These are phyloP conservation scores for Maudiozyma turicensis DNA, from an alignment of 805 yeast species.

Conservation along the genomic window DNA sequence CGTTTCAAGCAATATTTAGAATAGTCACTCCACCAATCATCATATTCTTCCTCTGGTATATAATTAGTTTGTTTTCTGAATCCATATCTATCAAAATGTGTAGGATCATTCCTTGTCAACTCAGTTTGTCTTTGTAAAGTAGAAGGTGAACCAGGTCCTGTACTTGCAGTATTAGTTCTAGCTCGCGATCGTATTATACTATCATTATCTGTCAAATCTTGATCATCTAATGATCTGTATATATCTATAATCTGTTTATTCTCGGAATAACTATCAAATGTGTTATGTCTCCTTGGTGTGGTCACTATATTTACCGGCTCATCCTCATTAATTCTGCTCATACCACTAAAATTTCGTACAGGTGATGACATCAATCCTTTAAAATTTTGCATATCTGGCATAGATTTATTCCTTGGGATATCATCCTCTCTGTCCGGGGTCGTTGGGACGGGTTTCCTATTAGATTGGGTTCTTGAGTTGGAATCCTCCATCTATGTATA, in stretches of 20 bases:
- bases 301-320: not conserved
- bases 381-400: slow-evolving; percentile 1
- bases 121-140: slow-evolving; percentile 5
- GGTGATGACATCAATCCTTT: not conserved
- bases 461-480: not conserved
- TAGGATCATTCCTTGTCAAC: slow-evolving; percentile 3
- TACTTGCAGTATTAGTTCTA: not conserved
- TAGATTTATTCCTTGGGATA: not conserved
- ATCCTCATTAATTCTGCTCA: not conserved
- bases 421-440: not conserved
- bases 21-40: slow-evolving; percentile 68
- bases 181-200: not conserved
- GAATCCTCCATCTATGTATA: not conserved
- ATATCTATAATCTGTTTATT: not conserved
- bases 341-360: not conserved
- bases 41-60: slow-evolving; percentile 47
- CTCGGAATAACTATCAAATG: not conserved
- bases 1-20: slow-evolving; percentile 51
- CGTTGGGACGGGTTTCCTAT: not conserved
- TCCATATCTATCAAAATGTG: slow-evolving; percentile 68
- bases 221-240: not conserved
- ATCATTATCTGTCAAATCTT: not conserved
- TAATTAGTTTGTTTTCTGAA: slow-evolving; percentile 63
- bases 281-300: not conserved
- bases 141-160: not conserved